Base-by-base conservation (phyloP, 2,329 filamentous ascomycete genomes). In the Penicillium rolfsii region DNA sequence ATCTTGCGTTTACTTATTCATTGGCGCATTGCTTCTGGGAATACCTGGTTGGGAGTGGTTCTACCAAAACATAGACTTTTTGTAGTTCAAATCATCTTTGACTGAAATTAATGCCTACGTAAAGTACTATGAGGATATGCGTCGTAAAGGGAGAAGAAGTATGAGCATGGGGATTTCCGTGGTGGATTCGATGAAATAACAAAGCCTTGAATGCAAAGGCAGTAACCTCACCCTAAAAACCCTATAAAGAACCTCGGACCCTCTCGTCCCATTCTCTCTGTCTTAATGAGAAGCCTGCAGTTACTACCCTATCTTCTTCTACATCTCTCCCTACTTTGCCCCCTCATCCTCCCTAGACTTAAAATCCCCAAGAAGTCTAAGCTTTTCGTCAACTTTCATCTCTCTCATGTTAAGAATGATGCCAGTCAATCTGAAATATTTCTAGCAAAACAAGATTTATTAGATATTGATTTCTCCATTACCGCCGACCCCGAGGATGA, bases 21-120 rank as follows among this genome's bases (percentile, higher is more conserved):
- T 60, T 52, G 67, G 67, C 67, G 67, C 64, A 64, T 64, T 67
- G 55, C 53, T 64, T 64, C 55, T 67, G 60, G 65, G 67, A 68
- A 61, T 70, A 65, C 52, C 52, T 54, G 61, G 61, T 61, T 65
- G 62, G 63, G 65, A 65, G 49, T 55, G 61, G 57, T 64, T 67
- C 24, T 46, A 48, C 28, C 41, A 48, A 70, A 70, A 67, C 65
- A 60, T 63, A 68, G 64, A 45, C 26, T 19, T 52, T 41, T 41
- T 58, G 30, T 41, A 54, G n/a, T 50, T 50, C 46, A 35, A 30
- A n/a, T 48, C 26, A 30, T n/a, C 6, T 24, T 48, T 53, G 56
- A 14, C 35, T 36, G 35, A 36, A 36, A 2, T 36, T 1, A 5
- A 36, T 5, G 4, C 11, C 12, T 14, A 33, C 9, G 4, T 36